Evolutionary conservation across 2,329 filamentous ascomycete species (phyloP), one percentile per base, ranked within the genome.

Genomic region (Helotiales sp.): DNA sequence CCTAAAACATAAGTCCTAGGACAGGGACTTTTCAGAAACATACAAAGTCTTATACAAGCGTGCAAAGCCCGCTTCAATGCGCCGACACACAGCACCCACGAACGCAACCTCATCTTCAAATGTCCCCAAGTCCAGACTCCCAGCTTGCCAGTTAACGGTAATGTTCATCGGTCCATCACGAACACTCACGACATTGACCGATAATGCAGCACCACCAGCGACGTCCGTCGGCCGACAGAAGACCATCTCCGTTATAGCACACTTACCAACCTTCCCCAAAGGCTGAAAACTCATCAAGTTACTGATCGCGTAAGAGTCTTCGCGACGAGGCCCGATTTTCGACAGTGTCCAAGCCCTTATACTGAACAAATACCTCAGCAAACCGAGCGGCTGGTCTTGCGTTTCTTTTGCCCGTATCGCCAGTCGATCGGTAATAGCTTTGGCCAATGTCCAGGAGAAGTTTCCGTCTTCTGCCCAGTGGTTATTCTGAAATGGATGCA

Each of bases 201-300:
- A 32, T 8, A 61, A 11, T 17, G 58, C 37, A n/a, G 58, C 37
- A 22, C 58, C 58, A 20, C 58, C 58, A 20, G 28, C 28, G 8
- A 61, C 58, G 24, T 61, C 58, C 26, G 58, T 45, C n/a, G 58
- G 58, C 26, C 28, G 28, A 30, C 58, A 61, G 17, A 61, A 61
- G 5, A 61, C 24, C 43, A 61, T 50, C 40, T 34, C 43, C 58
- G 3, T 34, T 10, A 61, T 43, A 32, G 43, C 26, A 49, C 58
- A 61, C 2, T 20, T 28, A 7, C 24, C 28, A 17, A 34, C 43
- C n/a, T 45, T 34, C 15, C 58, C 43, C 17, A 49, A 8, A 17
- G 58, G 58, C 30, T 34, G 40, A 13, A 50, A 50, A 8, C 15
- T 17, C 37, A 30, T 45, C 58, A 61, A 49, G 17, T 61, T 61